phyloP scores from a whole-genome alignment of 2,329 filamentous ascomycete genomes.

The Trichocomaceae sp. region DNA sequence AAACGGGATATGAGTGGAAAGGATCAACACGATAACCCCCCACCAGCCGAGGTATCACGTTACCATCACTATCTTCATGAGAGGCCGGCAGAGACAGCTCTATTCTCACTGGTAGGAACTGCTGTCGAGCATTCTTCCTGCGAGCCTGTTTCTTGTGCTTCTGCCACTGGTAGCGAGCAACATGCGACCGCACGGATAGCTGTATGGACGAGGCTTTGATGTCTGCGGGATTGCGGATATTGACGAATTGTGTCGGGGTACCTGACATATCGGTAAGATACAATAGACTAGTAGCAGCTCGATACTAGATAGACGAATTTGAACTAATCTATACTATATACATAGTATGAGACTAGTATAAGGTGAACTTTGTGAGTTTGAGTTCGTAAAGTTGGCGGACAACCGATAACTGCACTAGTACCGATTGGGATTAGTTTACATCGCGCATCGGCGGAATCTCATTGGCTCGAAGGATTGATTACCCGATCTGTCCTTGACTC shows the following conservation, averaged over 20 bases:
- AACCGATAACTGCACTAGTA: no score
- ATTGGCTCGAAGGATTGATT: neutral
- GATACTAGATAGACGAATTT: no score
- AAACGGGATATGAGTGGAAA: slow-evolving; percentile 33
- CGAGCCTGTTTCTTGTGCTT: slow-evolving; percentile 6
- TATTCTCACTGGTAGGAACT: slow-evolving; percentile 9
- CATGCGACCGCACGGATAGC: slow-evolving; percentile 21
- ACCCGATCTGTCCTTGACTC: neutral
- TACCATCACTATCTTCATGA: neutral
- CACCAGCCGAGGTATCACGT: slow-evolving; percentile 16
- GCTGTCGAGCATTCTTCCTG: slow-evolving; percentile 6
- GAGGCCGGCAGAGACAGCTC: slow-evolving; percentile 8
- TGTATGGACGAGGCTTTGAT: slow-evolving; percentile 22
- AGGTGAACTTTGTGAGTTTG: no score
- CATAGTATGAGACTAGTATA: no score
- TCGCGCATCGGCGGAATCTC: neutral
- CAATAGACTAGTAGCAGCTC: neutral
- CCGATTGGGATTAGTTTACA: no score
- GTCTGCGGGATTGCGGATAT: slow-evolving; percentile 21
- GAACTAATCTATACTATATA: no score
- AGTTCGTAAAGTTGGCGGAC: neutral
- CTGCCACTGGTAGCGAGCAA: slow-evolving; percentile 23
- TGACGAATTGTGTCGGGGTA: slow-evolving; percentile 18
- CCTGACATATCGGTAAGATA: neutral
- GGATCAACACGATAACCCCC: slow-evolving; percentile 25